Base-by-base conservation (phyloP, 371 early-diverging fungal species). In the Rhizopus delemar region DNA sequence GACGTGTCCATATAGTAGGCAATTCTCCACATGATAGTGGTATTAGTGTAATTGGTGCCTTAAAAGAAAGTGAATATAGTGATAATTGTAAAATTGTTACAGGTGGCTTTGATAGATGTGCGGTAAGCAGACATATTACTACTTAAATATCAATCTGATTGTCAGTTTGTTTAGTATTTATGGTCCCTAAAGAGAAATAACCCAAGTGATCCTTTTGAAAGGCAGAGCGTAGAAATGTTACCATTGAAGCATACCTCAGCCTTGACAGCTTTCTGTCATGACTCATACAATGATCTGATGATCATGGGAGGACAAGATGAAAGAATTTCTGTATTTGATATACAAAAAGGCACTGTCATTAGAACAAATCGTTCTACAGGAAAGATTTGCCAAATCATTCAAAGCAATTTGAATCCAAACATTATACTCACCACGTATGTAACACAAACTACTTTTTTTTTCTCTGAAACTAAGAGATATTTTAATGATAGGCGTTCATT, bases 281-380 rank as follows among this genome's bases (percentile, higher is more conserved):
- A 70, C n/a, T 50, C 57, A 6, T 55, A 55, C 22, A 41, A 62
- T 33, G 62, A 64, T 5, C 45, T 28, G 0, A 29, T 75, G 8
- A 62, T 65, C 41, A 57, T 70, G 2, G 76, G 76, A 12, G 76
- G 76, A 28, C 50, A 68, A 3, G 76, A 75, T 51, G 59, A 62
- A 5, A 54, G 65, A 35, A 34, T 75, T 0, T 53, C 63, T 16
- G 51, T 62, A 0, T 68, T 53, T 56, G 73, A 75, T 52, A 39
- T 70, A 31, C 43, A 55, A 22, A 53, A 63, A 12, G 51, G 48
- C 28, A 35, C 50, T 28, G 12, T 35, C 2, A 29, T 53, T 0
- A 48, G 41, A 36, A 56, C 55, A 28, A 46, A 46, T 16, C 52
- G 61, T n/a, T 36, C 53, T 34, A 28, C 22, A 9, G 52, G 52